Evolutionary conservation across 2,329 filamentous ascomycete species (phyloP).

Genomic region (Laburnicola sp.): DNA sequence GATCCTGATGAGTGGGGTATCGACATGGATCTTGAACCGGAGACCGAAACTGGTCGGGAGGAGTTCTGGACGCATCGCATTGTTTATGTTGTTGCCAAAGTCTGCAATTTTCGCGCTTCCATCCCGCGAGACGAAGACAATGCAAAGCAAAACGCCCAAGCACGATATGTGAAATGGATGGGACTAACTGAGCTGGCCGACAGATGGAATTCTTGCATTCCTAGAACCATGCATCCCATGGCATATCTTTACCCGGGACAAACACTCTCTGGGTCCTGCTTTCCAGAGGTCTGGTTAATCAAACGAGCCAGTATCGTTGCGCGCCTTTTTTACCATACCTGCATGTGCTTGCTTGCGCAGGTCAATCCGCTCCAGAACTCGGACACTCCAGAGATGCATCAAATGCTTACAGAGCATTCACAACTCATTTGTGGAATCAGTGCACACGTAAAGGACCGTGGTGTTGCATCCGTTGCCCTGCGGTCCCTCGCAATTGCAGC

Average conservation of each 20-base stretch:
- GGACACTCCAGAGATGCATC: conserved; percentile 67
- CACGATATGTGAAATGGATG: conserved; percentile 75
- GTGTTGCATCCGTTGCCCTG: conserved; percentile 76
- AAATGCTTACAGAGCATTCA: conserved; percentile 72
- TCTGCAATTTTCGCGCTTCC: conserved; percentile 79
- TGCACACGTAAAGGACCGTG: conserved; percentile 78
- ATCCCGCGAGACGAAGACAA: conserved; percentile 64
- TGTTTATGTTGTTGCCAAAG: conserved; percentile 83
- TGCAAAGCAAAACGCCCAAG: conserved; percentile 63
- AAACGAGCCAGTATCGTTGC: conserved; percentile 81
- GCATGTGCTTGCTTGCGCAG: conserved; percentile 78
- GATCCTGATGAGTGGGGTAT: conserved; percentile 89
- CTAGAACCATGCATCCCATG: conserved; percentile 84
- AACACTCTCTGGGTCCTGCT: conserved; percentile 69
- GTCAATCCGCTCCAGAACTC: conserved; percentile 70
- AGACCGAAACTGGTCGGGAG: conserved; percentile 65
- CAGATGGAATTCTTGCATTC: conserved; percentile 76
- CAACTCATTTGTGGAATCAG: conserved; percentile 88
- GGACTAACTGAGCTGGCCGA: conserved; percentile 80
- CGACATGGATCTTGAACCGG: conserved; percentile 70
- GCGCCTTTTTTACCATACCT: conserved; percentile 85
- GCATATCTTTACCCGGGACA: conserved; percentile 72
- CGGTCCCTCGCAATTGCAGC: conserved; percentile 78
- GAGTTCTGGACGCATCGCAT: conserved; percentile 89
- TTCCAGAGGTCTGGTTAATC: conserved; percentile 87